Evolutionary conservation across 129 eudicot genomes (phyloP).

Genomic region (Artemisia annua): DNA sequence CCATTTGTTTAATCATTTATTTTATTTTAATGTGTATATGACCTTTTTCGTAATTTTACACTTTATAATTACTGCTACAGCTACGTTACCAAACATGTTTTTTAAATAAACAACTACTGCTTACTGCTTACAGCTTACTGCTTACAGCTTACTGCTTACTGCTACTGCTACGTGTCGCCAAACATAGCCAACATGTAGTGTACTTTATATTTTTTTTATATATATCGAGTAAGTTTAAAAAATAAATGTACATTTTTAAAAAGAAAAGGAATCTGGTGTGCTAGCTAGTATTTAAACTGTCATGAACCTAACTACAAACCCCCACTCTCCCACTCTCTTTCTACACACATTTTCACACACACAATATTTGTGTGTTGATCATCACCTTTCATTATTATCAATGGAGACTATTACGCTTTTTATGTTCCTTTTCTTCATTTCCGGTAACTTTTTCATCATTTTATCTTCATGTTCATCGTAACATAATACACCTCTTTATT

Average conservation of each 20-base stretch:
- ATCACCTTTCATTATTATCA: constrained; percentile 3
- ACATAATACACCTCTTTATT: not conserved
- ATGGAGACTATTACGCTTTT: constrained; percentile 21
- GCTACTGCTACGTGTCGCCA: no score
- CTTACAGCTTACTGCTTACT: no score
- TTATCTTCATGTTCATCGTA: not conserved
- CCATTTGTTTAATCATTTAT: no score
- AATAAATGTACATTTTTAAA: not conserved
- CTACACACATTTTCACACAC: constrained; percentile 14
- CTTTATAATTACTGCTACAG: no score
- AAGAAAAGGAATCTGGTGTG: constrained; percentile 5
- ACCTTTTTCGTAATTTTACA: no score
- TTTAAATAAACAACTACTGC: no score
- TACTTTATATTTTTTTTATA: no score
- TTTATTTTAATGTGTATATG: no score
- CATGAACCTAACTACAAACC: constrained; percentile 26
- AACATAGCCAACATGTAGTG: no score
- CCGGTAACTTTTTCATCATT: constrained; percentile 13
- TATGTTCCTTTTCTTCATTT: constrained; percentile 21
- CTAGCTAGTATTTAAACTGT: constrained; percentile 24
- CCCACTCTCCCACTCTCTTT: constrained; percentile 30
- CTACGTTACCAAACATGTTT: no score
- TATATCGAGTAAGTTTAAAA: no score
- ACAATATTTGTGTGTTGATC: constrained; percentile 26
- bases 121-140: no score